phyloP scores from a whole-genome alignment of 2,329 filamentous ascomycete genomes.

The Colletotrichum kahawae region DNA sequence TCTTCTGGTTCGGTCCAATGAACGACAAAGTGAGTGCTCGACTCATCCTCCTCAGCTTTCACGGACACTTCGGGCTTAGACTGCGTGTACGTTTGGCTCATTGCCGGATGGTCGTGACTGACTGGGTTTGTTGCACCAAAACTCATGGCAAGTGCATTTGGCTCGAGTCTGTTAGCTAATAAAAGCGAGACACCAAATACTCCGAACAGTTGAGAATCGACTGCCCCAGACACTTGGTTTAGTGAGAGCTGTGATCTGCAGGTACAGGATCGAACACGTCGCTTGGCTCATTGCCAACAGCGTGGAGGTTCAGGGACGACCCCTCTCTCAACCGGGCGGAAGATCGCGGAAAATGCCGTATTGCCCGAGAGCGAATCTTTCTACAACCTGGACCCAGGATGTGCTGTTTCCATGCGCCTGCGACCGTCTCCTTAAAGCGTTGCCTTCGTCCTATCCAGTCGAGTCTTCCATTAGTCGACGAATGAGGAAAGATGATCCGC shows the following conservation, averaged over 20 bases:
- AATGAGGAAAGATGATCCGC: background rate
- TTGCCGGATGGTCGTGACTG: background rate
- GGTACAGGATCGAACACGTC: background rate
- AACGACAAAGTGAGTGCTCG: background rate
- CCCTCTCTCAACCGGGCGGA: background rate
- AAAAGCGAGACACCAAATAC: background rate
- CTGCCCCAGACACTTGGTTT: background rate
- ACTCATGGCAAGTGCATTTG: background rate
- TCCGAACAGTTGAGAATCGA: background rate
- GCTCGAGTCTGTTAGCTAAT: background rate
- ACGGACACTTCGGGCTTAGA: background rate
- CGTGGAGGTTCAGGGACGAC: background rate
- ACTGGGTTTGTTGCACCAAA: background rate
- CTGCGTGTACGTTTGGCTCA: background rate
- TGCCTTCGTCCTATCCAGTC: background rate
- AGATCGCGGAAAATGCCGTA: background rate
- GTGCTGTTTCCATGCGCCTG: background rate
- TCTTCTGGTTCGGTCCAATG: conserved; percentile 25
- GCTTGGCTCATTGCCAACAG: background rate
- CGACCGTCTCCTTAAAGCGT: background rate
- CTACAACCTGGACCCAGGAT: background rate
- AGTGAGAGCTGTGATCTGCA: background rate
- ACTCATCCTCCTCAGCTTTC: background rate
- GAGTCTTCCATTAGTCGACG: background rate
- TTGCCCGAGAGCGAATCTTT: background rate